Conservation (phyloP, 441 rosid genomes). For the Francoa sonchifolia region DNA sequence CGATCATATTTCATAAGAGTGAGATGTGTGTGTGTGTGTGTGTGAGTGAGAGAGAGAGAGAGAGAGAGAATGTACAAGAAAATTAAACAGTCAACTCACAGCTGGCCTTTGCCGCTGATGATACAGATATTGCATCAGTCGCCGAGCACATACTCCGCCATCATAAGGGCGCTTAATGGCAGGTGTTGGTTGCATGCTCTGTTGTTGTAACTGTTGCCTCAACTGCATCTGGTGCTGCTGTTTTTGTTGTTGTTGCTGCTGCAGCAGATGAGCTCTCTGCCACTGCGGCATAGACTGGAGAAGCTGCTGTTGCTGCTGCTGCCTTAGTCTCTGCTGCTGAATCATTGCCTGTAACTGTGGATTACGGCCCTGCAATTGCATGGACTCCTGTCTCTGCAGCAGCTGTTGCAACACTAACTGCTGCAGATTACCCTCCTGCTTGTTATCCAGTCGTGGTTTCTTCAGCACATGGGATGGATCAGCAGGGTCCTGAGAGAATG, state of each 20-base stretch:
- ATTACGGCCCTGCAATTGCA: constrained; percentile 7
- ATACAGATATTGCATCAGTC: constrained; percentile 93
- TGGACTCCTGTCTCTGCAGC: constrained; percentile 73
- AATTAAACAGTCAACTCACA: constrained; percentile 31
- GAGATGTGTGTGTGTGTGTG: too few species aligned
- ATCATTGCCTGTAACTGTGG: constrained; percentile 21
- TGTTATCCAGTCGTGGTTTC: constrained; percentile 66
- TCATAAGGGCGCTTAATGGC: constrained; percentile 52
- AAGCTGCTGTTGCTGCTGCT: constrained; percentile 40
- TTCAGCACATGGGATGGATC: constrained; percentile 56
- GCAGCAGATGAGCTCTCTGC: constrained; percentile 76
- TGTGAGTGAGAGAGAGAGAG: too few species aligned
- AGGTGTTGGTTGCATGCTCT: constrained; percentile 53
- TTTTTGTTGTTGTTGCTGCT: constrained; percentile 44
- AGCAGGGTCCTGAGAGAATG: constrained; percentile 61
- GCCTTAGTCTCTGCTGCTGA: constrained; percentile 65
- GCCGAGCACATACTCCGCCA: constrained; percentile 80
- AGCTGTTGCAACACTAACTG: constrained; percentile 74
- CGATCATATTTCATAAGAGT: too few species aligned
- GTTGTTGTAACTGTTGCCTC: constrained; percentile 79
- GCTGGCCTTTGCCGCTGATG: constrained; percentile 86
- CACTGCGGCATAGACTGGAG: constrained; percentile 73
- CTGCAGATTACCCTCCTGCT: constrained; percentile 80
- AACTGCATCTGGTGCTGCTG: constrained; percentile 59
- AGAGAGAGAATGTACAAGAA: not conserved